Evolutionary conservation across 352 stramenopile genomes (phyloP).

Genomic region (Aphanomyces invadans): DNA sequence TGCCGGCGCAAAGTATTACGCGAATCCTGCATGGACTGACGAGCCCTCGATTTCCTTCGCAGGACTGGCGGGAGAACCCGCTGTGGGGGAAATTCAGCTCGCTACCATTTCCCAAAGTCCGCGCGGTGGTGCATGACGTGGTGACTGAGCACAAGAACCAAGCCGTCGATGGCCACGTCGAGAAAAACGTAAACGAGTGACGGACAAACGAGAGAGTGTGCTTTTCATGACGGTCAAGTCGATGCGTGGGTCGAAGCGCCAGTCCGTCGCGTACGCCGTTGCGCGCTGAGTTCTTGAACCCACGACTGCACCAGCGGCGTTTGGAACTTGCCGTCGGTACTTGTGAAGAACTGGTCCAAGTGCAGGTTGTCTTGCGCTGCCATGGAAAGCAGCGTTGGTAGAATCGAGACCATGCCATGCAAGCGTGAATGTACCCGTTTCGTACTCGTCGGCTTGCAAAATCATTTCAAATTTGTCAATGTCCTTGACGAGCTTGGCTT

Average conservation of each 20-base stretch:
- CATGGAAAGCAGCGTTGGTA: not conserved
- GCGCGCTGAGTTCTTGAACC: constrained; percentile 49
- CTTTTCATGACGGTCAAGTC: not conserved
- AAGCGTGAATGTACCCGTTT: constrained; percentile 46
- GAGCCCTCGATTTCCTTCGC: constrained; percentile 48
- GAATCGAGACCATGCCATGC: not conserved
- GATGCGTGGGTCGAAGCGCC: not conserved
- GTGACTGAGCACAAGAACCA: constrained; percentile 10
- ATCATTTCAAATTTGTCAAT: constrained; percentile 96
- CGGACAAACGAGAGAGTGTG: not conserved
- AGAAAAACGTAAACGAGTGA: not conserved
- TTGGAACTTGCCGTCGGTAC: constrained; percentile 74
- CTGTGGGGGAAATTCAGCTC: constrained; percentile 58
- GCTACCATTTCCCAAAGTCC: constrained; percentile 40
- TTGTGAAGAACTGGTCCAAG: constrained; percentile 73
- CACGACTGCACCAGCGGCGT: constrained; percentile 75
- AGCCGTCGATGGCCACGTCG: not conserved
- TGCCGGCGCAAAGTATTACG: constrained; percentile 54
- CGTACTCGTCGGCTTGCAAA: constrained; percentile 90
- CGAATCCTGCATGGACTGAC: constrained; percentile 71
- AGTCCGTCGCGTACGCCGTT: constrained; percentile 30
- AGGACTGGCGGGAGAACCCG: constrained; percentile 53
- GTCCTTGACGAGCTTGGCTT: constrained; percentile 89
- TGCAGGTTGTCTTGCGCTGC: constrained; percentile 42
- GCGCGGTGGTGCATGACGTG: constrained; percentile 22